Percentiles rank a stretch among this genome's conserved stretches.
phyloP scores from a whole-genome alignment of 179 eudicot species.

The Corrigiola litoralis region DNA sequence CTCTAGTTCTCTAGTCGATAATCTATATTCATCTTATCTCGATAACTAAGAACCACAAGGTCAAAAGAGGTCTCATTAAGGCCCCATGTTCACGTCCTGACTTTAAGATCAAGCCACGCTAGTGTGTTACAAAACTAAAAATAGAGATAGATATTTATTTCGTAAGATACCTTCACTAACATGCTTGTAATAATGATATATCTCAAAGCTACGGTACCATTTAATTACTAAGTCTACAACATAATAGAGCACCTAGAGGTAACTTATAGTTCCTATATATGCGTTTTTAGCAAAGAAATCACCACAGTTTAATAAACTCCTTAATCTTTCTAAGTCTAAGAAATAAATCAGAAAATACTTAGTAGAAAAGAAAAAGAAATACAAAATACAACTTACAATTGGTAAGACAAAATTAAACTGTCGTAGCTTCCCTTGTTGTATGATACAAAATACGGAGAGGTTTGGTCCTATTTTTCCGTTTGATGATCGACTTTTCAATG shows the following conservation, averaged over 20 bases:
- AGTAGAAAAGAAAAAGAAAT: not conserved
- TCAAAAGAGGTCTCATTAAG: constrained; percentile 9
- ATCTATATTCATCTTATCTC: not conserved
- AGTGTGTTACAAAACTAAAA: not conserved
- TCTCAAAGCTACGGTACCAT: not conserved
- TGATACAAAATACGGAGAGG: constrained; percentile 19
- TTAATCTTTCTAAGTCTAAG: constrained; percentile 1
- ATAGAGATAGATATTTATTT: not conserved
- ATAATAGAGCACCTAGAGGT: not conserved
- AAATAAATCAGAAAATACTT: not conserved
- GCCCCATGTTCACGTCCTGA: constrained; percentile 18
- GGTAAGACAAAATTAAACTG: not conserved
- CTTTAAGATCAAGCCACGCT: constrained; percentile 11
- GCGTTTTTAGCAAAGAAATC: not conserved
- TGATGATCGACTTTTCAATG: not conserved
- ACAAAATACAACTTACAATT: constrained; percentile 12
- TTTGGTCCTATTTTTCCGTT: not conserved
- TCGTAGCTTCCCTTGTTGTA: not conserved
- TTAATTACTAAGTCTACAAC: not conserved
- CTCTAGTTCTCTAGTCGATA: not conserved
- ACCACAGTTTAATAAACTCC: constrained; percentile 10
- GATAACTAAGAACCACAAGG: not conserved
- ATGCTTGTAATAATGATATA: constrained; percentile 9
- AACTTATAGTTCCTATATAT: not conserved
- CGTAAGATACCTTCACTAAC: not conserved